Evolutionary conservation across 1,284 basidiomycete species (phyloP).

Genomic region (Ganoderma sinense): DNA sequence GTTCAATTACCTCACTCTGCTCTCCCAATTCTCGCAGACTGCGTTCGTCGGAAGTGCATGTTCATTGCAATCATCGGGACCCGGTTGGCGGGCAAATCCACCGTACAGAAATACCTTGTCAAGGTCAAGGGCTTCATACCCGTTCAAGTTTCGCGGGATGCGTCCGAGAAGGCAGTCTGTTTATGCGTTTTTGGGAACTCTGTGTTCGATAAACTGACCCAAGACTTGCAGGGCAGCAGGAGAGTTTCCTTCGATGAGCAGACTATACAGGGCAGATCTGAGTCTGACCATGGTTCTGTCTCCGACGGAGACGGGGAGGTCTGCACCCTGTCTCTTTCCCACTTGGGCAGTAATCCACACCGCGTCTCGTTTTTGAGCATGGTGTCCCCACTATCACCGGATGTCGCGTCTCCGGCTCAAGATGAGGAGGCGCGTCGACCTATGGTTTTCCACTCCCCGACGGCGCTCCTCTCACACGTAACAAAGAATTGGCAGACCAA

Average conservation of each 20-base stretch:
- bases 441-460: constrained; percentile 57
- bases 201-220: neutral
- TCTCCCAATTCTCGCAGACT: neutral
- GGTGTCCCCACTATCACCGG: constrained; percentile 37
- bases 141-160: constrained; percentile 41
- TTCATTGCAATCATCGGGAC: constrained; percentile 92
- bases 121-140: constrained; percentile 57
- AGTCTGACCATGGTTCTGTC: neutral
- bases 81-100: constrained; percentile 81
- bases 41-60: constrained; percentile 50
- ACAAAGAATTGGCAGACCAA: constrained; percentile 85
- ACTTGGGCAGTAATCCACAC: constrained; percentile 17
- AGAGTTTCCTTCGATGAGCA: neutral
- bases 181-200: neutral
- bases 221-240: neutral
- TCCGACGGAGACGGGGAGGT: constrained; percentile 5
- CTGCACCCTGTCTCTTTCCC: constrained; percentile 1
- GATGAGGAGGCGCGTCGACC: constrained; percentile 14
- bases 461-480: constrained; percentile 74
- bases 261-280: neutral
- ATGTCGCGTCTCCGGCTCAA: constrained; percentile 25
- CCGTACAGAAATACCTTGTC: constrained; percentile 79
- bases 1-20: neutral
- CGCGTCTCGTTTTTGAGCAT: constrained; percentile 39
- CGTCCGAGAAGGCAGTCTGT: constrained; percentile 4